Evolutionary conservation across 2,329 filamentous ascomycete species (phyloP).

Genomic region (Colletotrichum sp.): DNA sequence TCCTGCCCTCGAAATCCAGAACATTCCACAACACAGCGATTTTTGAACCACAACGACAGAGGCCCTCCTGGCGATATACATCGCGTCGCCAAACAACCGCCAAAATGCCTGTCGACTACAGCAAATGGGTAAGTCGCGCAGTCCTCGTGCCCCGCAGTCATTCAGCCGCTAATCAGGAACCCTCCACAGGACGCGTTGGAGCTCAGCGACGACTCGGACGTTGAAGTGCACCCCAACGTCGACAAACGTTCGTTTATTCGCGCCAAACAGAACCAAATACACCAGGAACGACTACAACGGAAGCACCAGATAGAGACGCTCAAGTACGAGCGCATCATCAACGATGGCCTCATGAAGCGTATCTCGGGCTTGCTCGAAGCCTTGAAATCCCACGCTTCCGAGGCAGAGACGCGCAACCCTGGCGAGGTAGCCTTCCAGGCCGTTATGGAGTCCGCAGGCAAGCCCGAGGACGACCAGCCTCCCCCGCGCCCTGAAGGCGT

Average conservation of each 20-base stretch:
- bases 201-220: constrained; percentile 96
- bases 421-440: constrained; percentile 88
- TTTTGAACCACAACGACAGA: background rate
- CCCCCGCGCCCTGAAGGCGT: constrained; percentile 80
- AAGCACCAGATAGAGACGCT: constrained; percentile 88
- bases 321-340: constrained; percentile 92
- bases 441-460: constrained; percentile 80
- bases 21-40: constrained; percentile 17
- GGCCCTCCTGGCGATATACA: background rate
- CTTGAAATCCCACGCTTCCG: constrained; percentile 74
- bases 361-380: constrained; percentile 80
- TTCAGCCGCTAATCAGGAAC: constrained; percentile 2
- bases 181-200: constrained; percentile 78
- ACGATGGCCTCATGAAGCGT: constrained; percentile 85
- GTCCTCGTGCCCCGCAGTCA: background rate
- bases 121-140: constrained; percentile 66
- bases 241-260: constrained; percentile 98
- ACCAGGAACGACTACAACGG: constrained; percentile 85
- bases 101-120: constrained; percentile 63
- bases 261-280: constrained; percentile 97
- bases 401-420: constrained; percentile 68
- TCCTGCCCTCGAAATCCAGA: constrained; percentile 16
- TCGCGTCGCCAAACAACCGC: constrained; percentile 21
- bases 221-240: constrained; percentile 98
- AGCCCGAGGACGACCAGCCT: constrained; percentile 76